Conservation (phyloP, 2,329 filamentous ascomycete species). For the Exophiala lecanii-corni region DNA sequence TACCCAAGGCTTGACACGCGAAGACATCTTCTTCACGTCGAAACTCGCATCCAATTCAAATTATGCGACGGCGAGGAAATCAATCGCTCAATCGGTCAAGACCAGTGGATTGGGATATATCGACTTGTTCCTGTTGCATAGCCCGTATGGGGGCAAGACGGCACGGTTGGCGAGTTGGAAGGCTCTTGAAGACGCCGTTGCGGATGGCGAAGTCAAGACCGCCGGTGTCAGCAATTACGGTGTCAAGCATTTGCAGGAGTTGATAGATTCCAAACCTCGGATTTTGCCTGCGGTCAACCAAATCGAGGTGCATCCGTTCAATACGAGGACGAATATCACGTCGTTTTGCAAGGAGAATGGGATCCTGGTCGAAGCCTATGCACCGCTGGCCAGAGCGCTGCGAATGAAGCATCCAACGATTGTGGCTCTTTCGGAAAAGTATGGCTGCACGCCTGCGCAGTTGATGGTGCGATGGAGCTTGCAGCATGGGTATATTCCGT, state of each 20-base stretch:
- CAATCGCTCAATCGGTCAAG: conserved; percentile 62
- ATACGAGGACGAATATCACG: conserved; percentile 64
- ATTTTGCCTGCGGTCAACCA: conserved; percentile 70
- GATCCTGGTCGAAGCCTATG: conserved; percentile 74
- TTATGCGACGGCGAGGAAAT: conserved; percentile 63
- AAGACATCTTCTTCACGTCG: conserved; percentile 74
- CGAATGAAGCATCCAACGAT: conserved; percentile 66
- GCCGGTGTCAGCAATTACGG: conserved; percentile 78
- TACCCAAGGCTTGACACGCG: conserved; percentile 51
- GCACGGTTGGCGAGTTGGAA: conserved; percentile 68
- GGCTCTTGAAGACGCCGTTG: conserved; percentile 70
- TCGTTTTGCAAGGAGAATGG: conserved; percentile 60
- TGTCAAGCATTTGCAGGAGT: conserved; percentile 66
- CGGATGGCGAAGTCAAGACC: conserved; percentile 64
- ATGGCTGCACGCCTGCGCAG: conserved; percentile 67
- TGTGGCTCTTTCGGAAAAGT: conserved; percentile 59
- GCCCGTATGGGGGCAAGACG: conserved; percentile 67
- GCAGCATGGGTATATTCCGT: conserved; percentile 66
- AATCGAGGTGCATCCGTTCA: conserved; percentile 63
- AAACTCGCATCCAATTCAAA: conserved; percentile 66
- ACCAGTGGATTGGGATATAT: conserved; percentile 67
- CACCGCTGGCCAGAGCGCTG: conserved; percentile 67
- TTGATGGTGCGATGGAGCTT: conserved; percentile 73
- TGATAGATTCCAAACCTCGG: conserved; percentile 58
- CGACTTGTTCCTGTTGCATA: conserved; percentile 75